These are phyloP conservation scores for Cyclocybe cylindracea DNA, from an alignment of 768 basidiomycete species.

Conservation along the genomic window DNA sequence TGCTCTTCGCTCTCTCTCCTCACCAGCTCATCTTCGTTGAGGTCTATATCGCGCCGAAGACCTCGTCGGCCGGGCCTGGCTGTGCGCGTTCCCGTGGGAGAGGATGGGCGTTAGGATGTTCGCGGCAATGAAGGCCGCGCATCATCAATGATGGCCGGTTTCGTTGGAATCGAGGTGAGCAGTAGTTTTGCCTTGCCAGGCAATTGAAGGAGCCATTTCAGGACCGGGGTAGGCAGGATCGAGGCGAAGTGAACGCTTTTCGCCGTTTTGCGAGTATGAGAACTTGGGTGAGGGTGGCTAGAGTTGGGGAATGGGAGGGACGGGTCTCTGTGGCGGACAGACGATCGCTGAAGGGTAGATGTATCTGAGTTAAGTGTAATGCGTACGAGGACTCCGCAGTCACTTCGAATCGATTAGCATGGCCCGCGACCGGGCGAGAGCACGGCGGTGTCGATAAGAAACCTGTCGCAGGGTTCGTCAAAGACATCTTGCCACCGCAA, in stretches of 20 bases:
- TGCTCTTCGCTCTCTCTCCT: slow-evolving; percentile 75
- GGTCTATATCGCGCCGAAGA: slow-evolving; percentile 67
- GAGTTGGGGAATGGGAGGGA: slow-evolving; percentile 78
- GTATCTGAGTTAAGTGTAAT: no score
- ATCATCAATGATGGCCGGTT: slow-evolving; percentile 69
- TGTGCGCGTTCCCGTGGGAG: slow-evolving; percentile 42
- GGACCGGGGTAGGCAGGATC: slow-evolving; percentile 65
- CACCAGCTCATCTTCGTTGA: slow-evolving; percentile 75
- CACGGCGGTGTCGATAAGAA: no score
- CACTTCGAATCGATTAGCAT: no score
- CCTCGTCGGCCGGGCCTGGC: slow-evolving; percentile 63
- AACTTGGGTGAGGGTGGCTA: slow-evolving; percentile 76
- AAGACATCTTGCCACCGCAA: no score
- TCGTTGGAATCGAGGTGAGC: slow-evolving; percentile 68
- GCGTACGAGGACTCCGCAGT: no score
- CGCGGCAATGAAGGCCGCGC: slow-evolving; percentile 65
- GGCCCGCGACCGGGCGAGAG: no score
- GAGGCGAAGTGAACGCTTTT: slow-evolving; percentile 63
- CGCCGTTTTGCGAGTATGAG: slow-evolving; percentile 49
- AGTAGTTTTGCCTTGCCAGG: slow-evolving; percentile 60
- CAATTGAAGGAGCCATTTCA: slow-evolving; percentile 31
- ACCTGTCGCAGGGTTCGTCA: no score
- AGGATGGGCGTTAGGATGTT: slow-evolving; percentile 62
- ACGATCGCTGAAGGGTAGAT: no score
- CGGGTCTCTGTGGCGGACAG: slow-evolving; percentile 77